Conservation (phyloP, 805 yeast species). For the Lipomyces yamanashiensis region DNA sequence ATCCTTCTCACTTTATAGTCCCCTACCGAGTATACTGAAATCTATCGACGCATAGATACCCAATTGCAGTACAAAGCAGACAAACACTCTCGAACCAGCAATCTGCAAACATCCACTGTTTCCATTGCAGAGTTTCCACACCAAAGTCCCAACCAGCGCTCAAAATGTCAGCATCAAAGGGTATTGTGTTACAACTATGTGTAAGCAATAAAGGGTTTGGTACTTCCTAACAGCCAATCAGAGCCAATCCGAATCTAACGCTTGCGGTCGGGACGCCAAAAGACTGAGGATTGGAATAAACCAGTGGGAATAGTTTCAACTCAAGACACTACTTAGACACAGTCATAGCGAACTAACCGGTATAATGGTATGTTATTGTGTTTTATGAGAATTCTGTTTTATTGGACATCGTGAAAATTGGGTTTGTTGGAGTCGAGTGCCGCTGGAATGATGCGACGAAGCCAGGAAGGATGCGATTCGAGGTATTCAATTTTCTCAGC, state of each 20-base stretch:
- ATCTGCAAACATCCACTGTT: neutral
- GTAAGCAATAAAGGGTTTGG: neutral
- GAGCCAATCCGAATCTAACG: slow-evolving; percentile 4
- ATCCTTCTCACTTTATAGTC: too few relatives aligned
- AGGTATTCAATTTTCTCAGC: too few relatives aligned
- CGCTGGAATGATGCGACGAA: too few relatives aligned
- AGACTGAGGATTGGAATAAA: neutral
- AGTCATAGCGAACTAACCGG: neutral
- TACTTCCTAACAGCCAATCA: slow-evolving; percentile 12
- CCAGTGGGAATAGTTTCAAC: neutral
- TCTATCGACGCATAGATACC: too few relatives aligned
- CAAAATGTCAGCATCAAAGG: neutral
- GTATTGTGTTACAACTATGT: neutral
- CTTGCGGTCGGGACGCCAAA: slow-evolving; percentile 8
- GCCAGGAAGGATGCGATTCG: too few relatives aligned
- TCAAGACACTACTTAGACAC: neutral
- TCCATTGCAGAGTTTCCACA: neutral
- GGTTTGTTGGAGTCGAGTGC: neutral
- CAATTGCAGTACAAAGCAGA: too few relatives aligned
- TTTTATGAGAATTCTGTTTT: neutral
- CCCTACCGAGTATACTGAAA: too few relatives aligned
- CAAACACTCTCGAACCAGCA: neutral
- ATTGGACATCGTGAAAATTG: neutral
- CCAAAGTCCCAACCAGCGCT: neutral
- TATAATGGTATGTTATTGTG: neutral